phyloP scores from a whole-genome alignment of 257 asterid species.

The Pogostemon cablin region DNA sequence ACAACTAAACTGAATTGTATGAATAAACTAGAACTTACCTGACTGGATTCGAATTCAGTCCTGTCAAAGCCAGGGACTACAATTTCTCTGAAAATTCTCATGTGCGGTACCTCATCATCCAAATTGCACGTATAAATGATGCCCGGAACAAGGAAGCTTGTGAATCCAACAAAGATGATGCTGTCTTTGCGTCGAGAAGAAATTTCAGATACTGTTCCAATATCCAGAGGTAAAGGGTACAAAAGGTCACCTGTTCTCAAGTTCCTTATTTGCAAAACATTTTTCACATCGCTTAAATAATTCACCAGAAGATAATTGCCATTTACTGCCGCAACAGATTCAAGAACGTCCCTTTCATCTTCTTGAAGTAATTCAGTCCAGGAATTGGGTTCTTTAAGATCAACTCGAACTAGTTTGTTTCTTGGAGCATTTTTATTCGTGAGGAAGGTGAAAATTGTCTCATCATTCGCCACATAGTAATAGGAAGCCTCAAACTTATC shows the following conservation, averaged over 20 bases:
- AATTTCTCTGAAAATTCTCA: conserved; percentile 73
- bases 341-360: conserved; percentile 82
- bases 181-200: conserved; percentile 75
- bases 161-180: conserved; percentile 62
- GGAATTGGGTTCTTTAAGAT: conserved; percentile 59
- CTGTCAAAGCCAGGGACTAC: conserved; percentile 81
- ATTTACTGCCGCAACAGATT: conserved; percentile 81
- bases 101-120: conserved; percentile 52
- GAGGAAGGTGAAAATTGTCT: conserved; percentile 70
- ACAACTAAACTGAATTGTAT: background rate
- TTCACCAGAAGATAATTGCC: conserved; percentile 61
- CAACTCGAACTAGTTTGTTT: conserved; percentile 78
- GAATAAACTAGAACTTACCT: conserved; percentile 51
- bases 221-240: conserved; percentile 75
- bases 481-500: conserved; percentile 83
- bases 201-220: conserved; percentile 73
- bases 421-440: conserved; percentile 94
- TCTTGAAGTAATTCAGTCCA: conserved; percentile 79
- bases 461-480: conserved; percentile 71
- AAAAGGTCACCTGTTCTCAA: conserved; percentile 69
- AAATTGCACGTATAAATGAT: conserved; percentile 73
- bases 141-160: conserved; percentile 89
- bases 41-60: conserved; percentile 66
- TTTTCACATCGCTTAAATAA: conserved; percentile 85
- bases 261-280: conserved; percentile 84